phyloP scores from a whole-genome alignment of 176 grass and related monocot species.

The Cenchrus purpureus region DNA sequence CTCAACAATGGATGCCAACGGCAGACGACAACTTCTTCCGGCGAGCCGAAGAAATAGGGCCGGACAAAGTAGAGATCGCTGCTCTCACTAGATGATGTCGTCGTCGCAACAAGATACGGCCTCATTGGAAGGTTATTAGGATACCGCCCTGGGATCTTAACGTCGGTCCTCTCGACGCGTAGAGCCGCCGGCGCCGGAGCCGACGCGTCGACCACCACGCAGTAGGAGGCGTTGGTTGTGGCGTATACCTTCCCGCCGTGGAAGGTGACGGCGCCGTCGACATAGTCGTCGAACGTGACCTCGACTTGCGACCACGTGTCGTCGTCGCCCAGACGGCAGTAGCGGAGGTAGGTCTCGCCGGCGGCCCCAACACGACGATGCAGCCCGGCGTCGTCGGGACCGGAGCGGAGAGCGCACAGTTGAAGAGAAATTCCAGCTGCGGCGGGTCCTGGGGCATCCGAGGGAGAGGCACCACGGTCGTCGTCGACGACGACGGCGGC shows the following conservation, averaged over 20 bases:
- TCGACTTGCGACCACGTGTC: background rate
- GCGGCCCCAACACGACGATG: background rate
- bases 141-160: background rate
- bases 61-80: background rate
- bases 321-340: background rate
- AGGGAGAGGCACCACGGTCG: background rate
- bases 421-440: background rate
- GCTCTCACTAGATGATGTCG: too few species aligned
- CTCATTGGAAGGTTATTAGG: background rate
- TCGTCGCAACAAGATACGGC: background rate
- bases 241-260: background rate
- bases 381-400: background rate
- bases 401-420: conserved; percentile 2
- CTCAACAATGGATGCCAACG: background rate
- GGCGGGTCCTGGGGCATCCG: background rate
- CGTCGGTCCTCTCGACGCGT: background rate
- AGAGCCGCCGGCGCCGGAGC: background rate
- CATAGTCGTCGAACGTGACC: background rate
- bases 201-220: background rate
- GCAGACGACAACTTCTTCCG: background rate
- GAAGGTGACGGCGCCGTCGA: background rate
- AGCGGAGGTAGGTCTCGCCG: background rate
- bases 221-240: background rate
- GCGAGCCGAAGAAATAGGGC: background rate
- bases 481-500: too few species aligned